Conservation (phyloP, 345 rosid species). For the Erodium maritimum region DNA sequence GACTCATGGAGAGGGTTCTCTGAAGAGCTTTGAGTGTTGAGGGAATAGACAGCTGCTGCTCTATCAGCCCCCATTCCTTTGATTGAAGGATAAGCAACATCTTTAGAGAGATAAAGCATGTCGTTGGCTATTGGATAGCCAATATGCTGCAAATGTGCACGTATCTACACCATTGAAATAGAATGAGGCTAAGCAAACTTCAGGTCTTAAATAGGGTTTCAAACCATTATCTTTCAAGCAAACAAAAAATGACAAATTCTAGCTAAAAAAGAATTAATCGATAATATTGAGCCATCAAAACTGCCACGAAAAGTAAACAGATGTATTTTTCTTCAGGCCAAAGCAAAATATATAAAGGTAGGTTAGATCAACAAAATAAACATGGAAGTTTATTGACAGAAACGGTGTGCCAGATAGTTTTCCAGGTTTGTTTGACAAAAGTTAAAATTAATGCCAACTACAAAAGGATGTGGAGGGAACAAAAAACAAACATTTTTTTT, state of each 20-base stretch:
- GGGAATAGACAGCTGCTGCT: slow-evolving; percentile 30
- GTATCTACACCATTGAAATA: slow-evolving; percentile 40
- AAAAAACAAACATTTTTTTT: no score
- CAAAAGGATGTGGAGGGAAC: no score
- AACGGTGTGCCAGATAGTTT: no score
- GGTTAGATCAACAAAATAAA: no score
- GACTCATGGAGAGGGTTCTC: slow-evolving; percentile 11
- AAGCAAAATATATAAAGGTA: no score
- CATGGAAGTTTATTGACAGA: no score
- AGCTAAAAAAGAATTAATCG: no score
- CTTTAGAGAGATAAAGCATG: slow-evolving; percentile 51
- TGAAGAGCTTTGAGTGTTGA: slow-evolving; percentile 4
- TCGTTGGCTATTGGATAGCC: slow-evolving; percentile 96
- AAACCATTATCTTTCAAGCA: background rate
- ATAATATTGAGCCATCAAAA: no score
- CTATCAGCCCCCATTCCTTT: slow-evolving; percentile 42
- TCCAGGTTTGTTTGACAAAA: no score
- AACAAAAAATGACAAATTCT: background rate
- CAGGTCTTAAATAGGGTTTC: background rate
- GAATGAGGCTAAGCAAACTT: background rate
- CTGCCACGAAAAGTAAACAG: no score
- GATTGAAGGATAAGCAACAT: slow-evolving; percentile 23
- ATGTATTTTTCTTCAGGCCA: no score
- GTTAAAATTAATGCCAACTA: no score
- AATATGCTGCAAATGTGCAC: slow-evolving; percentile 66